Base-by-base conservation (phyloP, 768 basidiomycete genomes). In the Pleurotus platypus region DNA sequence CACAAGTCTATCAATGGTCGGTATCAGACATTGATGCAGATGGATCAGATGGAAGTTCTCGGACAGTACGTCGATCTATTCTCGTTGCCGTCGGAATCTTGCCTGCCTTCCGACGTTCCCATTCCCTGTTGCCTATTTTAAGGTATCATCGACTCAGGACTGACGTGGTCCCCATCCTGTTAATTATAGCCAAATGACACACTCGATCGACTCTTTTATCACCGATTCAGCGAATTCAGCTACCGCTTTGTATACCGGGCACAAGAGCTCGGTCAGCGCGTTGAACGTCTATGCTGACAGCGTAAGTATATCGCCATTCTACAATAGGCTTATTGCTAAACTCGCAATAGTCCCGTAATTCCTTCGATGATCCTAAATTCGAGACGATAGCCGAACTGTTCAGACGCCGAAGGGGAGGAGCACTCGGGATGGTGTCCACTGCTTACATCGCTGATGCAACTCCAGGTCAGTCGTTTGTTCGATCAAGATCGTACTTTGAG, bases 191-290 rank as follows among this genome's bases (percentile, higher is more conserved):
- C 77, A 78, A 69, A 78, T 78, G 77, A 76, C 75, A 5, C 77
- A 78, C 59, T 77, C 75, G 1, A 69, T 78, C 16, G 77, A 78
- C 57, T 77, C 77, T 1, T 75, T 76, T 60, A 78, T 78, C 60
- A 78, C 77, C 49, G 77, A 78, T 63, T 78, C 77, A 4, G 77
- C 77, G 2, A 78, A 78, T 65, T 77, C 75, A 12, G 77, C 77
- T 2, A 77, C 75, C 30, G 75, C 77, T 18, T 66, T 78, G 20
- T 78, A 76, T 58, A 75, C 74, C 0, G 77, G 77, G 15, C 76
- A 78, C 62, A 78, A 78, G 62, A 71, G 72, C 5, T 68, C 70
- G 5, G 77, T 77, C 45, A 74, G 73, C 47, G 72, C 75, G 7
- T 60, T 77, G 42, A 74, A 72, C 40, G 77, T 78, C 42, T 77